A percentile compares a stretch with the other conserved stretches of the same genome.
These are phyloP conservation scores for Dioscorea cayenensis DNA, from an alignment of 116 monocot species.

Conservation along the genomic window DNA sequence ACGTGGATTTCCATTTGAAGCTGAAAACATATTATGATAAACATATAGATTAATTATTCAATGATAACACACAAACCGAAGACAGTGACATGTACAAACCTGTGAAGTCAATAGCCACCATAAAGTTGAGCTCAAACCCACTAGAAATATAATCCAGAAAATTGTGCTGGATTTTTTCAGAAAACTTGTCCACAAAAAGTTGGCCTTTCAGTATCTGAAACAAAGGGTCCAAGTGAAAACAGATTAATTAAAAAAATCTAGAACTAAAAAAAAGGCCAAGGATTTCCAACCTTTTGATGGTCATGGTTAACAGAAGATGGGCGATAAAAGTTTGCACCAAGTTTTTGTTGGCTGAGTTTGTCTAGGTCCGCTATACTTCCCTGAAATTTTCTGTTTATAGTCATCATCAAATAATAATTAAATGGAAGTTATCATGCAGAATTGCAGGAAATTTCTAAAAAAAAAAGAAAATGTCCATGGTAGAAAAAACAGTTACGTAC, in stretches of 20 bases:
- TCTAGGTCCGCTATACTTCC: constrained; percentile 35
- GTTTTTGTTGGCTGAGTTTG: constrained; percentile 26
- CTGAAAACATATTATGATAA: constrained; percentile 13
- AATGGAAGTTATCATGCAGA: not conserved
- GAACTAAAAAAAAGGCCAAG: not conserved
- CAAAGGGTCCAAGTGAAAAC: not conserved
- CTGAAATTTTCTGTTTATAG: constrained; percentile 39
- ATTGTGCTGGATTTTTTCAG: constrained; percentile 40
- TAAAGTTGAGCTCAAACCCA: constrained; percentile 80
- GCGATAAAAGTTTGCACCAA: constrained; percentile 37
- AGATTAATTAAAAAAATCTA: not conserved
- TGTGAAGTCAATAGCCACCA: constrained; percentile 82
- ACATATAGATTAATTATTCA: not conserved
- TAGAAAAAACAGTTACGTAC: constrained; percentile 13
- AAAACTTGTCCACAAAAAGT: constrained; percentile 52
- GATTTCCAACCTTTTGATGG: constrained; percentile 28
- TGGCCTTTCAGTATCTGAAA: constrained; percentile 59
- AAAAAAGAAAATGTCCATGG: not conserved
- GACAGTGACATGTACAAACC: constrained; percentile 13
- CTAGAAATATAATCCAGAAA: constrained; percentile 72
- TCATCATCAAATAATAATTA: not conserved
- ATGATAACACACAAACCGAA: not conserved
- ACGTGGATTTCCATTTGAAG: constrained; percentile 73
- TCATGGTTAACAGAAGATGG: constrained; percentile 13
- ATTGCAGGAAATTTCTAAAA: not conserved